Percentiles rank a stretch among this genome's conserved stretches.
phyloP scores from a whole-genome alignment of 1,284 basidiomycete species.

The Microbotryum scabiosae region DNA sequence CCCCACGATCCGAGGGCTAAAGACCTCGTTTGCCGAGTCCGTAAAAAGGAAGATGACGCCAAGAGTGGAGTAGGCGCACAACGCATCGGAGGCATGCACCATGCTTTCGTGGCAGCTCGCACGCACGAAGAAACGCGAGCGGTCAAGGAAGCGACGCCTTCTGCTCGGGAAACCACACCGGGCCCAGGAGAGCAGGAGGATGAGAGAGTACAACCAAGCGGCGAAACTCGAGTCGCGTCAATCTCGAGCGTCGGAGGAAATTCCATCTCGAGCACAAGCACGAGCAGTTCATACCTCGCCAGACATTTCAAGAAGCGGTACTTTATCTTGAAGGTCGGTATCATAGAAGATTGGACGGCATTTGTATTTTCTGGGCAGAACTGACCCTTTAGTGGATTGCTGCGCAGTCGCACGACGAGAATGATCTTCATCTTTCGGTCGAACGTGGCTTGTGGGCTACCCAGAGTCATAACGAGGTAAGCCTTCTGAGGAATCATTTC shows the following conservation, averaged over 20 bases:
- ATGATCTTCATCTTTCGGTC: slow-evolving; percentile 77
- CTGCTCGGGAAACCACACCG: slow-evolving; percentile 21
- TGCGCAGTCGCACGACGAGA: slow-evolving; percentile 44
- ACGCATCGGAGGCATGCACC: slow-evolving; percentile 75
- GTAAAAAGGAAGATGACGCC: slow-evolving; percentile 75
- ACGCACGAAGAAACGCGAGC: slow-evolving; percentile 29
- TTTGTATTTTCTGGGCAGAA: not conserved
- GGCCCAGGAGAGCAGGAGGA: slow-evolving; percentile 6
- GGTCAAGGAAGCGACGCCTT: not conserved
- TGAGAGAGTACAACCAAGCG: slow-evolving; percentile 7
- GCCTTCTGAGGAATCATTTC: slow-evolving; percentile 13
- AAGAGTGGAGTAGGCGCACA: slow-evolving; percentile 86
- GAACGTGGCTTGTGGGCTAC: slow-evolving; percentile 79
- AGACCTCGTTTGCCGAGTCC: slow-evolving; percentile 42
- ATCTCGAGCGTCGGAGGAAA: not conserved
- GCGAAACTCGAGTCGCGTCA: not conserved
- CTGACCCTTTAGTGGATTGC: no score
- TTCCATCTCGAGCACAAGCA: slow-evolving; percentile 22
- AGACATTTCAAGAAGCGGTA: slow-evolving; percentile 66
- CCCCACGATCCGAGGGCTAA: slow-evolving; percentile 23
- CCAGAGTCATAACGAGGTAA: slow-evolving; percentile 82
- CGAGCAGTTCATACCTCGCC: slow-evolving; percentile 31
- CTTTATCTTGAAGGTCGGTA: slow-evolving; percentile 80
- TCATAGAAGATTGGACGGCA: no score
- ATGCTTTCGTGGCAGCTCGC: slow-evolving; percentile 55